Base-by-base conservation (phyloP, 2,329 filamentous ascomycete species). In the Ophiostoma sp. region DNA sequence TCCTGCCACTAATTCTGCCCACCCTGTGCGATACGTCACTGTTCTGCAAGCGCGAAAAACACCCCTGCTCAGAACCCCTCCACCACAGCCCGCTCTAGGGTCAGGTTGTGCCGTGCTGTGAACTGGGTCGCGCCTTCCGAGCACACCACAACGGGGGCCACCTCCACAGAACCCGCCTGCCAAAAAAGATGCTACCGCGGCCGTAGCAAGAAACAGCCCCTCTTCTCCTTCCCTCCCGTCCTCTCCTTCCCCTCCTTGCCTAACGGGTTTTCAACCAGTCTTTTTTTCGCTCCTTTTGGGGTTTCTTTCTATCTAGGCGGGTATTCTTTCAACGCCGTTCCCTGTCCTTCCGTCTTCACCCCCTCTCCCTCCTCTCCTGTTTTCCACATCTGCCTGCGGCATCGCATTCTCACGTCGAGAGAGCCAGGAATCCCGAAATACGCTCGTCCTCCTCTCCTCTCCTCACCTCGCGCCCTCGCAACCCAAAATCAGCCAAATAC, bases 21-120 rank as follows among this genome's bases (percentile, higher is more conserved):
- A 66, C 36, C 57, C 33, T 39, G 19, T 72, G 57, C 50, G 71
- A 69, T 73, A 73, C 72, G 72, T 73, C 72, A 73, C 72, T 70
- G 72, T 36, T 61, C 33, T 57, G 57, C 72, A 73, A 42, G 50
- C 68, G 50, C 33, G 17, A 59, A 57, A 57, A 57, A 31, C 50
- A 71, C 61, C 69, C 69, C 69, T 71, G 61, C 31, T n/a, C 15
- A 64, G 11, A 55, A 12, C 57, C 36, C 69, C 69, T 61, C 61
- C 61, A 66, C 61, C 61, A 66, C 48, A 25, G 39, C 42, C 69
- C 69, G 11, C 19, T 28, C 64, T 50, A 25, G 50, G 50, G 19
- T 55, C 7, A 22, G 39, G n/a, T 39, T 66, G 36, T 42, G 22
- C 9, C n/a, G 9, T 25, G 28, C n/a, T 19, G 25, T 55, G 66